Evolutionary conservation across 371 early-diverging fungal species (phyloP), one percentile per base, ranked within the genome.

Genomic region (Syncephalastrum sp.): DNA sequence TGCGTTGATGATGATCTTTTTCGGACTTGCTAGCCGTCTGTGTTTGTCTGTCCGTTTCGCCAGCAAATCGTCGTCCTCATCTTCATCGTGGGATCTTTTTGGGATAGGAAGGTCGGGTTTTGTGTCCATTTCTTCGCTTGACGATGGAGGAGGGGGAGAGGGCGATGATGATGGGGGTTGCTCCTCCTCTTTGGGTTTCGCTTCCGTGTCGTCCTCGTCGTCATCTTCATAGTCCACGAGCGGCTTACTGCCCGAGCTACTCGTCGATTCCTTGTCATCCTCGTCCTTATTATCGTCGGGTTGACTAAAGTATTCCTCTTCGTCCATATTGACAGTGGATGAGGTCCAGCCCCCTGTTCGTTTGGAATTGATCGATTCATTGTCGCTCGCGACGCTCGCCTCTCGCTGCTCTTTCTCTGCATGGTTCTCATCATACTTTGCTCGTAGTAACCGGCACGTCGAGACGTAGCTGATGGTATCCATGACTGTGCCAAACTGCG

Each of bases 291-390:
- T 84, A 17, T 88, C 92, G 41, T 91, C 90, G 0, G 82, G 75
- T 4, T 79, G 73, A 64, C 91, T 88, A 63, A 95, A 91, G 60
- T 94, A 95, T 4, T 89, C 90, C 51, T 94, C 94, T 57, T 95
- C 95, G 21, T 82, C 84, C 17, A 86, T 81, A 60, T 93, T 91
- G 13, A 86, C 69, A 13, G 79, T 77, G 5, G 76, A 66, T 12
- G 82, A 76, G 10, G 69, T 59, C 86, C 88, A 84, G n/a, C 82
- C 88, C 82, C 84, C 15, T 67, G 60, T 41, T 53, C 50, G 15
- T 50, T 41, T 50, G 14, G n/a, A 25, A 17, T 27, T 16, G 25
- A 52, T 50, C 50, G 13, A 27, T 27, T 59, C 60, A 1, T 59
- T 55, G 24, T 65, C 68, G 51, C 53, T 59, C 1, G 50, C 53